Evolutionary conservation across 2,329 filamentous ascomycete genomes (phyloP).

Genomic region (Pezicula neosporulosa): DNA sequence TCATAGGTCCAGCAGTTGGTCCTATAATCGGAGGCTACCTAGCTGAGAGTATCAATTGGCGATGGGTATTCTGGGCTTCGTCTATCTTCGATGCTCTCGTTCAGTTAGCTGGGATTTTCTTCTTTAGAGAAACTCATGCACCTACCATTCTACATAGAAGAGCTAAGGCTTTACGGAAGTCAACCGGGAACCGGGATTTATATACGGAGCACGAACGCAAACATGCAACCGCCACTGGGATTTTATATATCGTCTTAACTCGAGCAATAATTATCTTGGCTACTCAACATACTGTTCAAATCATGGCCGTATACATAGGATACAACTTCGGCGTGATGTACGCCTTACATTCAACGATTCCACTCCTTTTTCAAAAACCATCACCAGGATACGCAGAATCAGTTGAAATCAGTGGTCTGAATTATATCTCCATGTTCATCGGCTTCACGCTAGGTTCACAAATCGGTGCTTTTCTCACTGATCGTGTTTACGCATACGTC

Average conservation of each 20-base stretch:
- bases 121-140: slow-evolving; percentile 57
- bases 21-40: slow-evolving; percentile 31
- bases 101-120: slow-evolving; percentile 40
- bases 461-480: slow-evolving; percentile 25
- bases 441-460: slow-evolving; percentile 32
- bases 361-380: slow-evolving; percentile 47
- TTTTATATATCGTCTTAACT: slow-evolving; percentile 32
- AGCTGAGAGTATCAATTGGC: slow-evolving; percentile 45
- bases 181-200: slow-evolving; percentile 43
- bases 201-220: slow-evolving; percentile 48
- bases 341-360: slow-evolving; percentile 54
- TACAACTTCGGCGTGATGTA: slow-evolving; percentile 48
- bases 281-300: slow-evolving; percentile 47
- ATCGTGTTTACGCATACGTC: slow-evolving; percentile 20
- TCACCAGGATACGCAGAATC: slow-evolving; percentile 44
- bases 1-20: slow-evolving; percentile 27
- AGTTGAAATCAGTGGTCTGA: slow-evolving; percentile 50
- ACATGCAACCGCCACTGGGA: slow-evolving; percentile 50
- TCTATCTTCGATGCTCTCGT: slow-evolving; percentile 34
- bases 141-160: slow-evolving; percentile 47
- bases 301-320: slow-evolving; percentile 46
- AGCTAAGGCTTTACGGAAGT: slow-evolving; percentile 38
- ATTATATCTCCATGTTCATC: slow-evolving; percentile 45
- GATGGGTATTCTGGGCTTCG: slow-evolving; percentile 49
- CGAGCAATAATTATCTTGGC: slow-evolving; percentile 44